Conservation (phyloP, 805 yeast genomes). For the Nematodospora valgi region DNA sequence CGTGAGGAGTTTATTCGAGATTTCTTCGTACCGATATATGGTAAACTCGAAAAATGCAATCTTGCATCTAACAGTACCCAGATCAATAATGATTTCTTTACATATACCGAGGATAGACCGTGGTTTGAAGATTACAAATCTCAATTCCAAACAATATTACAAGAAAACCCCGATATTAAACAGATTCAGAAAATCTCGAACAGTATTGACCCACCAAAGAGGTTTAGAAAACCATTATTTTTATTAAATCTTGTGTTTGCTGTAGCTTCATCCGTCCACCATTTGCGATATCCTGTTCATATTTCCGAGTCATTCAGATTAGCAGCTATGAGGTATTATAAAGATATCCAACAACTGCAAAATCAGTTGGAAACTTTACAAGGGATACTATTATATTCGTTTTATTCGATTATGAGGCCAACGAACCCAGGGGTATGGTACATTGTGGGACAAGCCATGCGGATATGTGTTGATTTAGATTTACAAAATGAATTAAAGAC, state of each 20-base stretch:
- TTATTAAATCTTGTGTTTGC: slow-evolving; percentile 79
- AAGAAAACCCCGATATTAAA: slow-evolving; percentile 15
- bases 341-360: slow-evolving; percentile 51
- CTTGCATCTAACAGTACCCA: slow-evolving; percentile 55
- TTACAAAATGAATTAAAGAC: slow-evolving; percentile 62
- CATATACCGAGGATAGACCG: slow-evolving; percentile 1
- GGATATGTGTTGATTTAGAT: slow-evolving; percentile 81
- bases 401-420: slow-evolving; percentile 84
- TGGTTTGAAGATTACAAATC: slow-evolving; percentile 6
- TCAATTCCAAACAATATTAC: slow-evolving; percentile 35
- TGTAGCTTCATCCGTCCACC: slow-evolving; percentile 71
- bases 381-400: slow-evolving; percentile 62
- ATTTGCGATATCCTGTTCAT: slow-evolving; percentile 60
- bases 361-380: slow-evolving; percentile 72
- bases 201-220: slow-evolving; percentile 41
- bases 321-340: slow-evolving; percentile 59
- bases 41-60: slow-evolving; percentile 52
- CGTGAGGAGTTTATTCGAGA: slow-evolving; percentile 67
- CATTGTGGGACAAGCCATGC: slow-evolving; percentile 71
- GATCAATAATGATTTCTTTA: slow-evolving; percentile 32
- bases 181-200: slow-evolving; percentile 30
- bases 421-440: slow-evolving; percentile 94
- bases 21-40: slow-evolving; percentile 79
- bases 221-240: slow-evolving; percentile 54
- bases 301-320: slow-evolving; percentile 68